Conservation (phyloP, 331 rosid genomes). For the Pyrus hybrid region DNA sequence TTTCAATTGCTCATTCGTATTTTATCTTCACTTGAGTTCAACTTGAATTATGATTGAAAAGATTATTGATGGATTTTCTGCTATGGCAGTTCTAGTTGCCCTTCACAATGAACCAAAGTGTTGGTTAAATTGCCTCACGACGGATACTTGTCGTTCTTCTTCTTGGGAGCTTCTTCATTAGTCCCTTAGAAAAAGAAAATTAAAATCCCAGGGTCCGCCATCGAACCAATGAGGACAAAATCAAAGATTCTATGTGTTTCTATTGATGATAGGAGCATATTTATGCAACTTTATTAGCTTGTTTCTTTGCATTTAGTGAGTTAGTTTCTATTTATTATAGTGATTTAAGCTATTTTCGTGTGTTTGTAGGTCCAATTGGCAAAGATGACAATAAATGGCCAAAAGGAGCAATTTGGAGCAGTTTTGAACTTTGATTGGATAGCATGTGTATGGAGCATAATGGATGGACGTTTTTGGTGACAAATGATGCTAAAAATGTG, state of each 20-base stretch:
- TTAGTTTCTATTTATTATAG: too few species aligned
- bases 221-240: conserved; percentile 66
- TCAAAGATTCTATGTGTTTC: conserved; percentile 63
- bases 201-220: not conserved
- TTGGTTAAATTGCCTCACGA: not conserved
- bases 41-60: not conserved
- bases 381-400: too few species aligned
- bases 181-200: not conserved
- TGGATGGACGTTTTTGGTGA: too few species aligned
- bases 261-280: too few species aligned
- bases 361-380: too few species aligned
- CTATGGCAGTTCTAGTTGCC: conserved; percentile 21
- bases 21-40: not conserved
- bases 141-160: not conserved
- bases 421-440: too few species aligned
- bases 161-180: not conserved
- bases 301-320: too few species aligned
- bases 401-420: too few species aligned
- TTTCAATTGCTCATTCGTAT: not conserved
- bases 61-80: conserved; percentile 1
- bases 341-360: too few species aligned
- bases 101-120: conserved; percentile 4
- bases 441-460: too few species aligned
- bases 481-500: too few species aligned
- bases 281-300: too few species aligned